Evolutionary conservation across 108 stramenopile species (phyloP), one percentile per base, ranked within the genome.

Genomic region (Thalassiosira profunda): DNA sequence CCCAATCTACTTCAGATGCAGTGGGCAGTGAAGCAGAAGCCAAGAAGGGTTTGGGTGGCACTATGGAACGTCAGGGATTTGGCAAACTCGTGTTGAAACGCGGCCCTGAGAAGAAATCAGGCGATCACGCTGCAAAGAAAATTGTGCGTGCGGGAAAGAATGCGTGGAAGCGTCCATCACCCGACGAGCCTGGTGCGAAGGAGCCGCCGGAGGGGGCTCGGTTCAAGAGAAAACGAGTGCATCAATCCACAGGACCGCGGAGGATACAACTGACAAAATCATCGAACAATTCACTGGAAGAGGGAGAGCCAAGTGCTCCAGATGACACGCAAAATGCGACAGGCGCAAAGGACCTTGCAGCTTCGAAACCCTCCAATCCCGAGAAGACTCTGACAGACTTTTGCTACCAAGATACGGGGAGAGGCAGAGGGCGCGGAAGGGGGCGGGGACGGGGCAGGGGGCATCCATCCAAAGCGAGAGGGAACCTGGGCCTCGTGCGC

Each of bases 401-500:
- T 77, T 77, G 78, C 17, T 89, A 86, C 51, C 70, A 63, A 34
- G 74, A 86, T 48, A 74, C 81, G 44, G 71, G 80, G 29, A 45
- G 66, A 60, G 55, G 67, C 33, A 55, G 64, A 40, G 64, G 70
- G 3, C 28, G 40, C 31, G 20, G 46, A 21, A 53, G 41, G 34
- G 46, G 44, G 17, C 40, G 51, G 29, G 63, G 72, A 30, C n/a
- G 43, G 15, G 65, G 46, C 9, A n/a, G n/a, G n/a, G 47, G 26
- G 24, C 49, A 29, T 41, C 10, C 31, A 12, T 42, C 37, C 23
- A 73, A 58, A 48, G 80, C 63, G 18, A 20, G 58, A 26, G 68
- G 61, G 44, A 82, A 67, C 23, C 84, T 86, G 81, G 88, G 88
- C 11, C 77, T 89, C 12, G 84, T 89, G 11, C 80, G 88, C 26